phyloP scores from a whole-genome alignment of 2,329 filamentous ascomycete species.

The Ceratocystis alfenasii region DNA sequence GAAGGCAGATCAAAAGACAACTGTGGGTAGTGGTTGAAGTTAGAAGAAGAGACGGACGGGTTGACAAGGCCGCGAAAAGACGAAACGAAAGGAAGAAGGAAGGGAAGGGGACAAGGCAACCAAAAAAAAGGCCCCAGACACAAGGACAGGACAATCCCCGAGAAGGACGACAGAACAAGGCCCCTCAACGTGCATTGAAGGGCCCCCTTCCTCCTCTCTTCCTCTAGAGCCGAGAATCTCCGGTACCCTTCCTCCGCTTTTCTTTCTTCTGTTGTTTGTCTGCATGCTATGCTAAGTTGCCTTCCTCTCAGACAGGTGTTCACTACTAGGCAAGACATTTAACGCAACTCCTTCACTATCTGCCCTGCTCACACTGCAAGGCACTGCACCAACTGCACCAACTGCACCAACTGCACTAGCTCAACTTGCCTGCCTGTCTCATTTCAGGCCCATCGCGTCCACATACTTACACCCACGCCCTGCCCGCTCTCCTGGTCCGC shows the following conservation, averaged over 20 bases:
- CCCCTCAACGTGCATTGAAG: too few relatives aligned
- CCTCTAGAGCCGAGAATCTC: background rate
- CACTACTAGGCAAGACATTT: slow-evolving; percentile 3
- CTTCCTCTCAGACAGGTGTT: background rate
- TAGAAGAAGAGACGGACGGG: too few relatives aligned
- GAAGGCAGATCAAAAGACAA: too few relatives aligned
- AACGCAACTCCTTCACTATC: background rate
- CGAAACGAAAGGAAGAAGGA: too few relatives aligned
- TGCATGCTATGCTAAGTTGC: too few relatives aligned
- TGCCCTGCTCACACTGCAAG: slow-evolving; percentile 3
- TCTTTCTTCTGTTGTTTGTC: background rate
- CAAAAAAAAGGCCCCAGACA: too few relatives aligned
- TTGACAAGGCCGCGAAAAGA: too few relatives aligned
- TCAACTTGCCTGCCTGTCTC: background rate
- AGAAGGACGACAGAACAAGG: too few relatives aligned
- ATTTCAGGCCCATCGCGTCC: background rate
- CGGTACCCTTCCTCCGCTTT: background rate
- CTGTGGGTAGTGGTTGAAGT: too few relatives aligned
- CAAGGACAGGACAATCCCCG: too few relatives aligned
- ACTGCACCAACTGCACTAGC: background rate
- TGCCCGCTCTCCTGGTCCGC: background rate
- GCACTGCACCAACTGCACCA: background rate
- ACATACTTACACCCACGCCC: slow-evolving; percentile 1
- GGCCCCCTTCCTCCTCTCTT: background rate
- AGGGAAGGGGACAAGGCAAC: too few relatives aligned